Conservation (phyloP, 805 yeast species). For the Jamesozyma lodderae region DNA sequence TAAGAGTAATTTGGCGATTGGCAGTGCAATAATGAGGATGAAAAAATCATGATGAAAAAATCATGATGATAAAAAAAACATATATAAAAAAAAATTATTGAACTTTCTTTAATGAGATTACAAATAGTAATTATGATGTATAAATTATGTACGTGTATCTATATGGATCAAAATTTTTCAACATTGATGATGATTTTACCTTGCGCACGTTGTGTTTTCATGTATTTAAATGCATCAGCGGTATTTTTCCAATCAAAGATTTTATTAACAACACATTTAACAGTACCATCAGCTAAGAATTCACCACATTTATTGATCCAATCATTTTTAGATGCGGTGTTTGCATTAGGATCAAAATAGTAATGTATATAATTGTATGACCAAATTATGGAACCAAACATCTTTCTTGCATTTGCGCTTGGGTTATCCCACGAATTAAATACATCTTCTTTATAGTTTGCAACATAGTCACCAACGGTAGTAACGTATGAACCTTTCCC, state of each 20-base stretch:
- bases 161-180: conserved; percentile 30
- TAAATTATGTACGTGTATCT: neutral
- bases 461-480: conserved; percentile 54
- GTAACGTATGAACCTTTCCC: conserved; percentile 47
- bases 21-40: no score
- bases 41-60: no score
- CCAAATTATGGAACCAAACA: conserved; percentile 31
- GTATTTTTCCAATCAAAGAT: conserved; percentile 46
- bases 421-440: conserved; percentile 32
- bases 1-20: no score
- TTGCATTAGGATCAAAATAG: conserved; percentile 27
- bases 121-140: neutral
- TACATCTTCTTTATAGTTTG: conserved; percentile 32
- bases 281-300: conserved; percentile 38
- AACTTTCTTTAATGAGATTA: no score
- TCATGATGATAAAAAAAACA: neutral
- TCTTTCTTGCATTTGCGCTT: conserved; percentile 30
- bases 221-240: conserved; percentile 43
- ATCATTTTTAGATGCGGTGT: conserved; percentile 21
- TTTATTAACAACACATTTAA: conserved; percentile 46
- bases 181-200: conserved; percentile 59
- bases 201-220: conserved; percentile 43
- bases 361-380: conserved; percentile 32
- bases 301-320: conserved; percentile 39
- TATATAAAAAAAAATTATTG: no score